Evolutionary conservation across 371 early-diverging fungal species (phyloP).

Genomic region (Haplosporangium sp.): DNA sequence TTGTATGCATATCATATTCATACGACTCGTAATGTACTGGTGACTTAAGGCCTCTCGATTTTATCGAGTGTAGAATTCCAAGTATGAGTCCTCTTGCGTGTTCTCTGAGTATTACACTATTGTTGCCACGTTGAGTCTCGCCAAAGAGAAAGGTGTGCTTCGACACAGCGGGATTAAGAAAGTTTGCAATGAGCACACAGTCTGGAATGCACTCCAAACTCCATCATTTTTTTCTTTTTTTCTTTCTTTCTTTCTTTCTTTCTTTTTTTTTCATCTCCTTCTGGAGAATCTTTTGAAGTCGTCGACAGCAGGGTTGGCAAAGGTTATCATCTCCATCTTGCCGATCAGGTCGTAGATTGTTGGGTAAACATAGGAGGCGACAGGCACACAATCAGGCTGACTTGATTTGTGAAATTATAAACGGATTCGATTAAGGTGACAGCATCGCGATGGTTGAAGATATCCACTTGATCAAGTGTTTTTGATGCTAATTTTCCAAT

Average conservation of each 20-base stretch:
- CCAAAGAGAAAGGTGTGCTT: neutral
- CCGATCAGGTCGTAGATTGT: neutral
- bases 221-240: too few relatives aligned
- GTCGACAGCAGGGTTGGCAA: neutral
- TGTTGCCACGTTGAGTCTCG: neutral
- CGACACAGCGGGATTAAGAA: neutral
- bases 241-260: too few relatives aligned
- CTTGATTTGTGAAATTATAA: neutral
- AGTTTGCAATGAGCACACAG: conserved; percentile 3
- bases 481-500: neutral
- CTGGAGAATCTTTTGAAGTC: neutral
- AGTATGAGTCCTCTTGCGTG: neutral
- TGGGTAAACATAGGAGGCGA: neutral
- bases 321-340: too few relatives aligned
- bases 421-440: neutral
- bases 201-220: neutral
- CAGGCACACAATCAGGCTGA: neutral
- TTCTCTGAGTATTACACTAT: neutral
- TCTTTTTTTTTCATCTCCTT: neutral
- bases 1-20: too few relatives aligned
- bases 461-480: neutral
- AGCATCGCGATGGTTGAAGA: neutral
- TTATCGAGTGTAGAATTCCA: neutral
- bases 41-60: neutral
- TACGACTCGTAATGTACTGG: too few relatives aligned